Evolutionary conservation across 208 protist genomes (phyloP), one percentile per base, ranked within the genome.

Genomic region (Perkinsela sp.): DNA sequence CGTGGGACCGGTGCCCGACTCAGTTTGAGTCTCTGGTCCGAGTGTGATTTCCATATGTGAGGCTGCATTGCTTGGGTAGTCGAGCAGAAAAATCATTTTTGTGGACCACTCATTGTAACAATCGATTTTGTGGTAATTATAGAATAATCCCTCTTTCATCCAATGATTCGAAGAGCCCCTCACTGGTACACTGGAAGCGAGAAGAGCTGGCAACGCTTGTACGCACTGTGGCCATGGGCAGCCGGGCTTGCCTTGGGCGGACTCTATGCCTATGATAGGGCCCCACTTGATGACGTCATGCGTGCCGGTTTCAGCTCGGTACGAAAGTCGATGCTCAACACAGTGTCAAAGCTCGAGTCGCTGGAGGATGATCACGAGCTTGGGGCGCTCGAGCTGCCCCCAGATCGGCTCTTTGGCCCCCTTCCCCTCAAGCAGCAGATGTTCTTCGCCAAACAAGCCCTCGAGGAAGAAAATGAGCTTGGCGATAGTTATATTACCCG

Each of bases 291-390:
- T 16, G 86, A 91, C 67, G 80, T 81, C 28, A 81, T 81, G 0
- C 78, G 75, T 28, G 77, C 83, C 29, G 78, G 88, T 15, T 78
- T 83, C 6, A 86, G 80, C 1, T 82, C 78, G 57, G 83, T 91
- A 57, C 81, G 86, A 57, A 78, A 78, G 40, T 83, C 86, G 29
- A 70, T 91, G 67, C 76, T 91, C 0, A 75, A 78, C 71, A 85
- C 79, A 31, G 88, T 86, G 80, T 81, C 88, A 77, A 89, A 83
- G 84, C 81, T 91, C 71, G 86, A 91, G 74, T 57, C 87, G 67
- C 81, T 85, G 71, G 86, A 91, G 69, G 83, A 89, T 67, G 83
- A 89, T 69, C 86, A 83, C 1, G 83, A 91, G 76, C 79, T 83
- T 69, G 85, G 87, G 81, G 77, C 83, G 65, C 75, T 91, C 0